A percentile compares a stretch with the other conserved stretches of the same genome.
Evolutionary conservation across 352 stramenopile species (phyloP).

Genomic region (Hyaloperonospora brassicae): DNA sequence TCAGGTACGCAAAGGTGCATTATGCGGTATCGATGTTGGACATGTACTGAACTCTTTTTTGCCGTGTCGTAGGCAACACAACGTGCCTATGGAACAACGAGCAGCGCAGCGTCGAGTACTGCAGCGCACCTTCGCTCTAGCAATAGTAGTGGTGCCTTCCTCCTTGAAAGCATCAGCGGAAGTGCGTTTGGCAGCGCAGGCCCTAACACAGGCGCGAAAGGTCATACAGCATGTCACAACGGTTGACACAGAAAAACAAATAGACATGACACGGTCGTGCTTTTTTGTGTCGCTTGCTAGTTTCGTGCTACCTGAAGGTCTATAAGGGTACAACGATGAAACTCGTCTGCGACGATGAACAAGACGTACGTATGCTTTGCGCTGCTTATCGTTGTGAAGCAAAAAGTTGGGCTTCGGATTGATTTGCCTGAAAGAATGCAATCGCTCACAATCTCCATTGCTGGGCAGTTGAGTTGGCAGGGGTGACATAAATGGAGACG

Average conservation of each 20-base stretch:
- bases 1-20: constrained; percentile 28
- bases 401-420: too few species aligned
- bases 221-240: constrained; percentile 20
- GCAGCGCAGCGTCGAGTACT: constrained; percentile 13
- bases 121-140: constrained; percentile 34
- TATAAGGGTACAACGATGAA: too few species aligned
- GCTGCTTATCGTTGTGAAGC: too few species aligned
- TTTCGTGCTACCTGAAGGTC: too few species aligned
- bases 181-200: constrained; percentile 30
- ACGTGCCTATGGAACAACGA: constrained; percentile 32
- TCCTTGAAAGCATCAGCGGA: constrained; percentile 37
- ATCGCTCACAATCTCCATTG: too few species aligned
- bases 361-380: too few species aligned
- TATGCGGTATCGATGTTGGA: not conserved
- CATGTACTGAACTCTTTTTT: not conserved
- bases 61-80: constrained; percentile 27
- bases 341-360: too few species aligned
- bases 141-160: constrained; percentile 39
- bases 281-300: too few species aligned
- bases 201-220: constrained; percentile 19
- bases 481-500: too few species aligned
- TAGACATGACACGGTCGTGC: too few species aligned
- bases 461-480: too few species aligned
- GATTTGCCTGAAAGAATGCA: too few species aligned
- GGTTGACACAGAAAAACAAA: constrained; percentile 1